These are phyloP conservation scores for Laguncularia racemosa DNA, from an alignment of 345 rosid genomes.

Conservation along the genomic window DNA sequence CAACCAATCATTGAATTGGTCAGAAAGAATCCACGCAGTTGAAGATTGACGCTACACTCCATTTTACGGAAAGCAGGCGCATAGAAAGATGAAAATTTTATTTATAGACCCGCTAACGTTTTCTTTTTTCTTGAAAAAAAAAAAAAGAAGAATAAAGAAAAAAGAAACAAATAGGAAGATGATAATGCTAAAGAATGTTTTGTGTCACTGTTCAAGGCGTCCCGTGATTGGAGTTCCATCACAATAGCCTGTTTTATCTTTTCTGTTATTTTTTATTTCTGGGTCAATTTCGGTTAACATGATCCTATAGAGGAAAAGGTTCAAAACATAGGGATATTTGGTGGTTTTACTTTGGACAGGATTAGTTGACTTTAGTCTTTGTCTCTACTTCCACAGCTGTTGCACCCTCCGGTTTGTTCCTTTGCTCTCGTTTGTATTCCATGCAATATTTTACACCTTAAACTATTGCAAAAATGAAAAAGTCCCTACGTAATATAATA, in stretches of 20 bases:
- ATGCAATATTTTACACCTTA: slow-evolving; percentile 6
- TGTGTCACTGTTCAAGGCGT: too few relatives aligned
- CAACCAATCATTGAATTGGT: too few relatives aligned
- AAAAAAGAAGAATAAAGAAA: too few relatives aligned
- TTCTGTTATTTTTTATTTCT: background rate
- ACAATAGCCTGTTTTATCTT: background rate
- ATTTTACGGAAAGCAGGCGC: too few relatives aligned
- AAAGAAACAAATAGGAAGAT: too few relatives aligned
- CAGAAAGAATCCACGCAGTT: too few relatives aligned
- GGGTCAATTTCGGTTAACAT: background rate
- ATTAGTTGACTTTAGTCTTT: slow-evolving; percentile 9
- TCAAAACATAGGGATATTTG: background rate
- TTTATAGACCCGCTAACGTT: too few relatives aligned
- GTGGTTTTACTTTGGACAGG: background rate
- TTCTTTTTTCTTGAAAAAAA: too few relatives aligned
- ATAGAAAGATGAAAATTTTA: too few relatives aligned
- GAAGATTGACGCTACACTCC: too few relatives aligned
- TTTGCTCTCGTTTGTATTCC: slow-evolving; percentile 9
- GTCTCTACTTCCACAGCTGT: slow-evolving; percentile 10
- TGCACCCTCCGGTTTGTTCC: slow-evolving; percentile 9
- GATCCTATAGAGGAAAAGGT: background rate
- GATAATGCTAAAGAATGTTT: too few relatives aligned
- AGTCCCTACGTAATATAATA: background rate
- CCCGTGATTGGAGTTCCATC: too few relatives aligned
- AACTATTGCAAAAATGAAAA: slow-evolving; percentile 3